Evolutionary conservation across 768 basidiomycete genomes (phyloP).

Genomic region (Suillus occidentalis): DNA sequence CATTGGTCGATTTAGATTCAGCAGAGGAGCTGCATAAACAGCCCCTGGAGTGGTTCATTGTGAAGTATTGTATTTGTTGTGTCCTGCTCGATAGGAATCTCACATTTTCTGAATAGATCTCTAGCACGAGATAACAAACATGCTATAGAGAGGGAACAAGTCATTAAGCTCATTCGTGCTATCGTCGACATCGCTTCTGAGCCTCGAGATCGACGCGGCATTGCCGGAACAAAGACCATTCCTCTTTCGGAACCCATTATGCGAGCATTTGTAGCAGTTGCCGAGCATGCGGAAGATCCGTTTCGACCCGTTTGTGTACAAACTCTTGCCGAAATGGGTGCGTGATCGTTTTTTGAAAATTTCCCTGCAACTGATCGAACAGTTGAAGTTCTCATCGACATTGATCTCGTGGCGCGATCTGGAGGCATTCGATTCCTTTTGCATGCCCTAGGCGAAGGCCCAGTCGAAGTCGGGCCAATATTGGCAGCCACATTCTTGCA

Average conservation of each 20-base stretch:
- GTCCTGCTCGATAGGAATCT: constrained; percentile 1
- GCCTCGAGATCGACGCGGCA: constrained; percentile 42
- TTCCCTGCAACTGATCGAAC: constrained; percentile 12
- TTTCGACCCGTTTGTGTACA: constrained; percentile 81
- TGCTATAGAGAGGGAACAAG: constrained; percentile 88
- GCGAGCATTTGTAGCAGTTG: constrained; percentile 88
- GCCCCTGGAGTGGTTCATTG: constrained; percentile 85
- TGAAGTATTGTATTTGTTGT: constrained; percentile 58
- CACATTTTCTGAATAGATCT: constrained; percentile 49
- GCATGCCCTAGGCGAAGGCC: constrained; percentile 87
- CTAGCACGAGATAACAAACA: constrained; percentile 83
- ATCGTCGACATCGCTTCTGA: constrained; percentile 77
- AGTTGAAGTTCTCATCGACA: constrained; percentile 77
- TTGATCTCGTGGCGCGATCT: constrained; percentile 75
- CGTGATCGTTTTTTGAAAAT: constrained; percentile 27
- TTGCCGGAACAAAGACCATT: constrained; percentile 43
- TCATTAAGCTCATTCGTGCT: constrained; percentile 82
- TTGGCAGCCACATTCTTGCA: constrained; percentile 80
- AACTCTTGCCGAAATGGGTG: constrained; percentile 88
- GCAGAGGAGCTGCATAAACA: constrained; percentile 63
- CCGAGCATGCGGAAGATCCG: constrained; percentile 90
- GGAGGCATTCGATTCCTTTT: constrained; percentile 87
- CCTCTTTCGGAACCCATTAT: constrained; percentile 76
- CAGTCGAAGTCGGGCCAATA: constrained; percentile 74
- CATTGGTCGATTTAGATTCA: constrained; percentile 69